Evolutionary conservation across 306 rosid species (phyloP).

Genomic region (Gillenia trifoliata): DNA sequence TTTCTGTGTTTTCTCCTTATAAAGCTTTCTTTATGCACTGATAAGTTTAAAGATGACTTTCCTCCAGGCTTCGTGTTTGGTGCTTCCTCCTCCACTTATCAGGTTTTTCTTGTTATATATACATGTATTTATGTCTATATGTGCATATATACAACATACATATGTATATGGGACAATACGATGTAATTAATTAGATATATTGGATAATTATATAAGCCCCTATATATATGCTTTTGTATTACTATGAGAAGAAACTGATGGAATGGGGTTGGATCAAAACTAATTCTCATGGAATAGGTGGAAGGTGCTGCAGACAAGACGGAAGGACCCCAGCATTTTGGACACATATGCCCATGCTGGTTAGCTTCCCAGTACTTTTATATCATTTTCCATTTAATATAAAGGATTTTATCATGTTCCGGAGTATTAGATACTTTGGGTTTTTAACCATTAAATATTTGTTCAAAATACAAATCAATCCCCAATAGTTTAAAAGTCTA

Average conservation of each 20-base stretch:
- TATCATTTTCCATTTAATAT: neutral
- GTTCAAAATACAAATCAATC: too few species aligned
- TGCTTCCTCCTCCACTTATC: slow-evolving; percentile 71
- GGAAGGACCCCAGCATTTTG: slow-evolving; percentile 78
- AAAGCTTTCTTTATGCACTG: neutral
- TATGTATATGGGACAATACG: too few species aligned
- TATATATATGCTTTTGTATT: neutral
- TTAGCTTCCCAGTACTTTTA: neutral
- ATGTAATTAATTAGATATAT: too few species aligned
- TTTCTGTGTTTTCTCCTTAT: neutral
- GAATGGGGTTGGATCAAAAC: neutral
- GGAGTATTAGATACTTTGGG: too few species aligned
- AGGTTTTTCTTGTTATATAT: slow-evolving; percentile 24
- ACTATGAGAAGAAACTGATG: neutral
- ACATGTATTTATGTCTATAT: too few species aligned
- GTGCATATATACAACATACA: too few species aligned
- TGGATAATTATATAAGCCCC: neutral
- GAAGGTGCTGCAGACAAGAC: slow-evolving; percentile 75
- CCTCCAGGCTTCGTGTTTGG: slow-evolving; percentile 57
- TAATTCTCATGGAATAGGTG: slow-evolving; percentile 30
- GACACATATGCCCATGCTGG: slow-evolving; percentile 56
- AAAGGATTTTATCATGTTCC: too few species aligned
- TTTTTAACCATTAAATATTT: too few species aligned
- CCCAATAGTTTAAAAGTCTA: too few species aligned
- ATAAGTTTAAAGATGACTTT: slow-evolving; percentile 46